phyloP scores from a whole-genome alignment of 129 eudicot genomes.

The Centrapalus pauciflorus region DNA sequence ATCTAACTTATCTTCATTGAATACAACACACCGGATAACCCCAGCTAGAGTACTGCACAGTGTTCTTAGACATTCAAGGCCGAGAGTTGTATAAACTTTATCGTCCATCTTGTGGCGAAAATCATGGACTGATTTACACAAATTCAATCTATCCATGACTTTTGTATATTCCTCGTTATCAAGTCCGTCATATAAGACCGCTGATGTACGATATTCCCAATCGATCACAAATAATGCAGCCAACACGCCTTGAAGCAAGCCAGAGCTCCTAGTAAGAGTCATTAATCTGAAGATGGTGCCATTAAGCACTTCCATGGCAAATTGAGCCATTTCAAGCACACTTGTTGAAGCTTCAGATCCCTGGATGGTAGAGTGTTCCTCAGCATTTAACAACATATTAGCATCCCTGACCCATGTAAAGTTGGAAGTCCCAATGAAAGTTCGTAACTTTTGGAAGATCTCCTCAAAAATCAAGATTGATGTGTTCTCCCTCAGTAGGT shows the following conservation, averaged over 20 bases:
- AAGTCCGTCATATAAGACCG: slow-evolving; percentile 21
- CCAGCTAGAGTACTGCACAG: slow-evolving; percentile 45
- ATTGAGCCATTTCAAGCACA: slow-evolving; percentile 54
- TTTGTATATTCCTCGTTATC: slow-evolving; percentile 26
- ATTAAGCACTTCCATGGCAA: slow-evolving; percentile 66
- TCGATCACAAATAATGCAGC: slow-evolving; percentile 60
- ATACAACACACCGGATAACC: slow-evolving; percentile 41
- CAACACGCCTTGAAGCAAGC: slow-evolving; percentile 47
- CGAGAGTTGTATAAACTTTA: slow-evolving; percentile 25
- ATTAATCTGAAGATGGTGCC: slow-evolving; percentile 51
- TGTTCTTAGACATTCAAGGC: slow-evolving; percentile 24
- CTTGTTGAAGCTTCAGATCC: slow-evolving; percentile 24
- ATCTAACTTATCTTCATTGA: slow-evolving; percentile 44
- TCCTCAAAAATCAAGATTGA: slow-evolving; percentile 50
- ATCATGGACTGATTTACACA: slow-evolving; percentile 55
- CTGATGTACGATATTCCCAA: slow-evolving; percentile 58
- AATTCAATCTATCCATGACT: slow-evolving; percentile 36
- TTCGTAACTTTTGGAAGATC: slow-evolving; percentile 35
- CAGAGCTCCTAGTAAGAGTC: slow-evolving; percentile 31
- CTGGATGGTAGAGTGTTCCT: slow-evolving; percentile 10
- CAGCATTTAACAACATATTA: slow-evolving; percentile 28
- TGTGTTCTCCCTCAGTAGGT: slow-evolving; percentile 52
- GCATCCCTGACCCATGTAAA: slow-evolving; percentile 52
- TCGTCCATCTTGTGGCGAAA: slow-evolving; percentile 37
- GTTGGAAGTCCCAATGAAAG: slow-evolving; percentile 50